These are phyloP conservation scores for Fraxinus excelsior DNA, from an alignment of 257 asterid genomes.

Conservation along the genomic window DNA sequence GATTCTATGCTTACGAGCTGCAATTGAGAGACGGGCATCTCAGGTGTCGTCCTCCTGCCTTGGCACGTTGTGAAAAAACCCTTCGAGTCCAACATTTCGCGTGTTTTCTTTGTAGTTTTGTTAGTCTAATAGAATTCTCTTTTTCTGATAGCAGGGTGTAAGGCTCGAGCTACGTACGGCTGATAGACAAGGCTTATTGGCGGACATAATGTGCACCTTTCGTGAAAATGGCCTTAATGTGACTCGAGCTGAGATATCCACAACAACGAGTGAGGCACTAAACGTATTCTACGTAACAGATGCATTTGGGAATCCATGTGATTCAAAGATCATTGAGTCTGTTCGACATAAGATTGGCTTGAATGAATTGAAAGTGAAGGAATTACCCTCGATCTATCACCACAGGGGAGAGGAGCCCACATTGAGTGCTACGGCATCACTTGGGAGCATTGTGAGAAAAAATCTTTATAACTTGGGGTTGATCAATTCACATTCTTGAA, in stretches of 20 bases:
- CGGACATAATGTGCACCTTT: slow-evolving; percentile 80
- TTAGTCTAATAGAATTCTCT: not conserved
- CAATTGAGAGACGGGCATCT: slow-evolving; percentile 78
- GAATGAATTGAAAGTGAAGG: slow-evolving; percentile 70
- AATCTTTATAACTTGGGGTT: slow-evolving; percentile 82
- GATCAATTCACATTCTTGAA: slow-evolving; percentile 67
- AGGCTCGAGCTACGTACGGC: slow-evolving; percentile 73
- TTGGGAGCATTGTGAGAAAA: slow-evolving; percentile 78
- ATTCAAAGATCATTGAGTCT: slow-evolving; percentile 53
- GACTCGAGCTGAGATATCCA: slow-evolving; percentile 82
- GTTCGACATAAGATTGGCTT: slow-evolving; percentile 70
- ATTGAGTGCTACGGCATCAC: slow-evolving; percentile 61
- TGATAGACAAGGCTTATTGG: slow-evolving; percentile 69
- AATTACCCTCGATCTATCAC: slow-evolving; percentile 54
- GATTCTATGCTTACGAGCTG: slow-evolving; percentile 70
- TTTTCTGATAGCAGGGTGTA: slow-evolving; percentile 60
- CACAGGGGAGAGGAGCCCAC: slow-evolving; percentile 42
- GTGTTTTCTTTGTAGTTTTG: not conserved
- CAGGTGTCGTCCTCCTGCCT: slow-evolving; percentile 41
- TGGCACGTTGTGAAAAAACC: slow-evolving; percentile 8
- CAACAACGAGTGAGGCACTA: slow-evolving; percentile 48
- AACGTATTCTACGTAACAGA: slow-evolving; percentile 84
- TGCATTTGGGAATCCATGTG: slow-evolving; percentile 61
- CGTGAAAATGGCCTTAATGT: slow-evolving; percentile 87
- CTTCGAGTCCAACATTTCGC: not conserved